A percentile compares a stretch with the other conserved stretches of the same genome.
These are phyloP conservation scores for Kodamaea restingae DNA, from an alignment of 805 yeast species.

Conservation along the genomic window DNA sequence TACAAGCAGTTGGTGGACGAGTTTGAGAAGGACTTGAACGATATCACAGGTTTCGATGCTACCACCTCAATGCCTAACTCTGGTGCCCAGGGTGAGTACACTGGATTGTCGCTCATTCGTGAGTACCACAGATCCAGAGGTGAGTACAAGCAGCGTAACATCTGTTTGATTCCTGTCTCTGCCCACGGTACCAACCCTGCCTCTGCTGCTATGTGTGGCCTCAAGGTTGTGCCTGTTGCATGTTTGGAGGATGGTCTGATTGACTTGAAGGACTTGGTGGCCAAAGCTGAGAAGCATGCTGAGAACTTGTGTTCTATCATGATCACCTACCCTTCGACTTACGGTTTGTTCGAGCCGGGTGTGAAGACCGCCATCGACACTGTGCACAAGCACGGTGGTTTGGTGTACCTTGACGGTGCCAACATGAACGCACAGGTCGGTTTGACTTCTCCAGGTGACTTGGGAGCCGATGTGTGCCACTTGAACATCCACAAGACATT, in stretches of 20 bases:
- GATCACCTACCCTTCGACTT: constrained; percentile 98
- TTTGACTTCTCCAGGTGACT: constrained; percentile 92
- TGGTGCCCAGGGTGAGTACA: constrained; percentile 97
- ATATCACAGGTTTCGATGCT: constrained; percentile 89
- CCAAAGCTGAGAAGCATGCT: constrained; percentile 66
- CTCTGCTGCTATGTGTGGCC: constrained; percentile 94
- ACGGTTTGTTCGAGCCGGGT: constrained; percentile 93
- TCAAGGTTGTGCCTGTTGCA: constrained; percentile 89
- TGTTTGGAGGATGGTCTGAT: constrained; percentile 83
- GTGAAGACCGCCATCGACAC: constrained; percentile 80
- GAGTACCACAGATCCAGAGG: constrained; percentile 71
- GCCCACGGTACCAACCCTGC: constrained; percentile 99
- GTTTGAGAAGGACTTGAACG: constrained; percentile 79
- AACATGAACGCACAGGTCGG: constrained; percentile 99
- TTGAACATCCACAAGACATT: constrained; percentile 95
- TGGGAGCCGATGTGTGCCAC: constrained; percentile 98
- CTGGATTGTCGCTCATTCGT: constrained; percentile 85
- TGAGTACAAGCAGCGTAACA: constrained; percentile 62
- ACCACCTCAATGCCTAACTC: constrained; percentile 94
- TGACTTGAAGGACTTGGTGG: constrained; percentile 70
- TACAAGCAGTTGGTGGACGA: constrained; percentile 71
- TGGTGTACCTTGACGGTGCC: constrained; percentile 97
- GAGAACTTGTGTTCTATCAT: constrained; percentile 80
- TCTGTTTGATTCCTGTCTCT: constrained; percentile 92
- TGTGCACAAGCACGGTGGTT: constrained; percentile 86